Base-by-base conservation (phyloP, 768 basidiomycete genomes). In the Tylopilus rubrobrunneus region DNA sequence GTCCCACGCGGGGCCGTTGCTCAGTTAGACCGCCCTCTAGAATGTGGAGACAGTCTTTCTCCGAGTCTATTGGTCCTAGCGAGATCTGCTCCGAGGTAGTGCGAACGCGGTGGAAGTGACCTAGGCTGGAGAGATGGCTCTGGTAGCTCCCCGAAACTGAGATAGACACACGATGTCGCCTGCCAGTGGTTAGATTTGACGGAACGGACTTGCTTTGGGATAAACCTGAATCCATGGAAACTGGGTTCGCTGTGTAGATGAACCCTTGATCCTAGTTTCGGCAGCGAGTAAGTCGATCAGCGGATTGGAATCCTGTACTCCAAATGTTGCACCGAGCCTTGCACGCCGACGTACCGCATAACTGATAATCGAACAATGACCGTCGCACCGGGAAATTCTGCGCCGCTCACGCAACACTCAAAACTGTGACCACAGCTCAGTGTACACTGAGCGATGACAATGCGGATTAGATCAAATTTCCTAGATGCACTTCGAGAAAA, bases 131-230 rank as follows among this genome's bases (percentile, higher is more conserved):
- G 33, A 78, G 67, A 60, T 78, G 73, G 47, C 74, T 76, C 51
- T 78, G 77, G 53, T 78, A 71, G 55, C 74, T 78, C 44, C 74
- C 73, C 28, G 71, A 75, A 25, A 64, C 68, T 12, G 67, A 65
- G n/a, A 67, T 61, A 19, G 65, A 66, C 7, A 62, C 56, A 37
- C 46, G 58, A 48, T 62, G 53, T 19, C 58, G 53, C 43, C 59
- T 60, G 43, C 57, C 43, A 11, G 50, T 52, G 27, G 44, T 41
- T 27, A 67, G 46, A 21, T 59, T 61, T 8, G 56, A 59, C 37
- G 65, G 65, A 36, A 58, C 53, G n/a, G 64, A 67, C 29, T 66
- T 66, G 58, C 65, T 67, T 57, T 52, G 57, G 5, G 66, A 45
- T 28, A 67, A 52, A 44, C 2, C 49, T 17, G 53, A 39, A 25